Evolutionary conservation across 169 alveolate genomes (phyloP), one percentile per base, ranked within the genome.

Genomic region (Miamiensis avidus): DNA sequence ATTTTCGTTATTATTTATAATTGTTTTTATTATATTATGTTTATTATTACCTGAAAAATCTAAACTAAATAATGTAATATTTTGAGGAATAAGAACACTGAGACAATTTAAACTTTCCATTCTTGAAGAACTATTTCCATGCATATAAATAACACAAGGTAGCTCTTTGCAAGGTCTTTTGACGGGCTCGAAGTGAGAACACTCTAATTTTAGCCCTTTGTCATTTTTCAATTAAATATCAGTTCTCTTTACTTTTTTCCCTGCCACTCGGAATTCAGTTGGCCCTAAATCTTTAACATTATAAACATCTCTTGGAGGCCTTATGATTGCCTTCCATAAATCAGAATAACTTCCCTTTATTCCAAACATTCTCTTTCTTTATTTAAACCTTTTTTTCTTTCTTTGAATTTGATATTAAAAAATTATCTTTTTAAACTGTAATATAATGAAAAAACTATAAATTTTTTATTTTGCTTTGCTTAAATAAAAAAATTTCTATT

Each of bases 91-190:
- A 30, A 98, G 85, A 69, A 92, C 91, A 27, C 93, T 94, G 65
- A 96, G 92, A 65, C 94, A 88, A n/a, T 97, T 94, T 75, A 97
- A 87, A 32, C 97, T 97, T 82, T 97, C 99, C 28, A 97, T 74
- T 34, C 99, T 87, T n/a, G 97, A 93, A 28, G 98, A 95, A 82
- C 98, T 91, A 86, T 98, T 97, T 16, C 99, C 99, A 84, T 98
- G 99, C 29, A 98, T 88, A 86, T 96, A 98, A 27, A 98, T 89
- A 6, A 97, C 99, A 86, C 99, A 97, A 25, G 99, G 99, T 1
- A 97, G 89, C 75, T 91, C 31, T 32, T 74, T 30, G 31, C 96
- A 76, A 27, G 92, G 91, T 34, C 86, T 85, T 49, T 96, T 96
- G 25, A 90, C 85, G 1, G 99, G 99, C 81, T 97, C 98, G 86